phyloP scores from a whole-genome alignment of 768 basidiomycete species.

The Calocybe cyanea region DNA sequence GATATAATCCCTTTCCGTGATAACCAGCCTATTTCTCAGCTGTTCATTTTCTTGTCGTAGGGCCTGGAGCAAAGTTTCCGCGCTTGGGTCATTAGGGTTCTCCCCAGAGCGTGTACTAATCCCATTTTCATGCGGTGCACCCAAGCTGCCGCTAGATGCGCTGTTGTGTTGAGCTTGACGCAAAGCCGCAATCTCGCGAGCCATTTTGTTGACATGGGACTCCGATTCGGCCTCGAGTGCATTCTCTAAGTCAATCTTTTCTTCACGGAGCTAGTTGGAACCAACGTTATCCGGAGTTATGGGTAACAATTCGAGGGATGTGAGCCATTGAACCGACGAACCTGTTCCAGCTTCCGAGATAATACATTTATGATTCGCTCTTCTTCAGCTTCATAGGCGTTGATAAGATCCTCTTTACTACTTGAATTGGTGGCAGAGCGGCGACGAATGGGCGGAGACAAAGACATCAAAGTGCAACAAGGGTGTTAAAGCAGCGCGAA shows the following conservation, averaged over 20 bases:
- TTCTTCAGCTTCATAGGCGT: constrained; percentile 88
- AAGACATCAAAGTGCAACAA: constrained; percentile 26
- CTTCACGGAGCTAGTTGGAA: constrained; percentile 61
- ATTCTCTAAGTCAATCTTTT: constrained; percentile 83
- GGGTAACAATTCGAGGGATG: background rate
- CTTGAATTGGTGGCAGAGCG: constrained; percentile 49
- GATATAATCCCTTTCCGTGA: constrained; percentile 75
- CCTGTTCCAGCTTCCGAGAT: constrained; percentile 82
- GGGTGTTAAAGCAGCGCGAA: too few relatives aligned
- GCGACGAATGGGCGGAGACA: constrained; percentile 60
- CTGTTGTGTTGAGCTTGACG: constrained; percentile 50
- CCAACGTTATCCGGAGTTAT: background rate
- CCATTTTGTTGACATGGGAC: constrained; percentile 74
- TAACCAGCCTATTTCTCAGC: constrained; percentile 59
- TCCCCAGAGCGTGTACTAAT: constrained; percentile 23
- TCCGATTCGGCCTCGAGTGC: constrained; percentile 83
- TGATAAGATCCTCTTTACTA: constrained; percentile 72
- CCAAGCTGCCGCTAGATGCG: constrained; percentile 19
- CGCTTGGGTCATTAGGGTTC: constrained; percentile 33
- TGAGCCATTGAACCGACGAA: constrained; percentile 26
- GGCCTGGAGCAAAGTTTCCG: constrained; percentile 68
- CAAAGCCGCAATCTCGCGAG: constrained; percentile 64
- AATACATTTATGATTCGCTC: constrained; percentile 83
- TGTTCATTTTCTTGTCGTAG: constrained; percentile 79
- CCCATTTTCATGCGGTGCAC: constrained; percentile 30